Percentiles rank a stretch among this genome's conserved stretches.
These are phyloP conservation scores for Phytophthora pisi DNA, from an alignment of 352 stramenopile genomes.

Conservation along the genomic window DNA sequence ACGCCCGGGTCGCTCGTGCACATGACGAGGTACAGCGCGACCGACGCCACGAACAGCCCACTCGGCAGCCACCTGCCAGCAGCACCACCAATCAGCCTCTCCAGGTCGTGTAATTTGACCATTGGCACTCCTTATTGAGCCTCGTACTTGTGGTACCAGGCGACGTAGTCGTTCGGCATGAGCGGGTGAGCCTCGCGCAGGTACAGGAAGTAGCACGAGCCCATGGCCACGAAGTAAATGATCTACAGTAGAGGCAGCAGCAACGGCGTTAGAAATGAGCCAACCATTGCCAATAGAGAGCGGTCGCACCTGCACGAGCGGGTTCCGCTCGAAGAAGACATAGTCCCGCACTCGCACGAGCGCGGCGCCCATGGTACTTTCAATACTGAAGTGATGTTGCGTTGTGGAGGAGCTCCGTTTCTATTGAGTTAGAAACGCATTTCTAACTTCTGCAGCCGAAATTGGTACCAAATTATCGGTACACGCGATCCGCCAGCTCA, in stretches of 20 bases:
- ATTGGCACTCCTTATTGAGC: neutral
- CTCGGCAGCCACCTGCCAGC: slow-evolving; percentile 46
- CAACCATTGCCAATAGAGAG: neutral
- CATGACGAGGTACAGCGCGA: slow-evolving; percentile 72
- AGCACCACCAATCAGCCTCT: neutral
- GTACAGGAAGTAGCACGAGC: slow-evolving; percentile 71
- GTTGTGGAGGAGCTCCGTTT: slow-evolving; percentile 8
- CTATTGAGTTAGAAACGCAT: slow-evolving; percentile 12
- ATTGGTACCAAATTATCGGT: slow-evolving; percentile 18
- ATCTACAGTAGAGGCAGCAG: slow-evolving; percentile 53
- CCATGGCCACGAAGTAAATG: slow-evolving; percentile 81
- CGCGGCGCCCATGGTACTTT: slow-evolving; percentile 25
- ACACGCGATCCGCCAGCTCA: slow-evolving; percentile 25
- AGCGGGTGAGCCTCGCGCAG: slow-evolving; percentile 63
- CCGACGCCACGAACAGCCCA: slow-evolving; percentile 59
- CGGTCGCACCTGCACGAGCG: slow-evolving; percentile 60
- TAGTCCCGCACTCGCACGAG: slow-evolving; percentile 55
- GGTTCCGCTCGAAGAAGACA: slow-evolving; percentile 70
- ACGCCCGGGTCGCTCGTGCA: slow-evolving; percentile 78
- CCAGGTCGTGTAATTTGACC: neutral
- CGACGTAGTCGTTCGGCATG: slow-evolving; percentile 70
- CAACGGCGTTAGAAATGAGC: neutral
- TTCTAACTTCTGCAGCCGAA: neutral
- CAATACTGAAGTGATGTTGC: slow-evolving; percentile 14
- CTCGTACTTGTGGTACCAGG: slow-evolving; percentile 65